Evolutionary conservation across 441 rosid species (phyloP), one percentile per base, ranked within the genome.

Genomic region (Gossypium lobatum): DNA sequence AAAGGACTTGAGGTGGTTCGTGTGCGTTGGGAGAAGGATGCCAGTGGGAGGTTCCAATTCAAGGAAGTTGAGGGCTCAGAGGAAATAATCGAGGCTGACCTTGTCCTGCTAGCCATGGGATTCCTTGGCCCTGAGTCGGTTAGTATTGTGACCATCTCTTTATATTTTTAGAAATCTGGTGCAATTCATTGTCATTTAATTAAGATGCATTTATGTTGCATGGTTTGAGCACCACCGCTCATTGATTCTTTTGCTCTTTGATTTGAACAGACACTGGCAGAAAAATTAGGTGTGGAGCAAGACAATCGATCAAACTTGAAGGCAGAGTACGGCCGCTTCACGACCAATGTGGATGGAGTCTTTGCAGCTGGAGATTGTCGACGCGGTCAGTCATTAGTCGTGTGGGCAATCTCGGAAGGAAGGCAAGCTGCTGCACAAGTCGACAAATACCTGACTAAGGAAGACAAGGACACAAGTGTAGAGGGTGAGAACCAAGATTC

Each of bases 351-450:
- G n/a, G 95, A 92, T 52, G 98, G 99, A 2, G 85, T 94, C 0
- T 96, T 96, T 75, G 98, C 98, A 6, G 99, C 99, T 6, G 99
- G 99, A 62, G 99, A 96, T 79, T 96, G 99, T 79, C 80, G 99
- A 52, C 89, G 99, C 0, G 99, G 98, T 11, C 99, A 96, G 83
- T 96, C 99, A 28, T 83, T 96, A 34, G 99, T 96, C 60, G 99
- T 96, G 0, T 96, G 99, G 99, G 99, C 99, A 20, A 94, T 96
- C 77, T 86, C 97, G 10, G 99, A 96, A 83, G 99, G 99, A 72
- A 87, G 99, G 45, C 99, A 94, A 86, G 86, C 98, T 4, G 99
- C 99, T 37, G 81, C 95, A 11, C 95, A 94, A 79, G 99, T 96
- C 0, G 97, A 96, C 77, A 87, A 80, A 17, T 96, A 74, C 82